phyloP scores from a whole-genome alignment of 2,329 filamentous ascomycete species.

The Alternaria consortialis region DNA sequence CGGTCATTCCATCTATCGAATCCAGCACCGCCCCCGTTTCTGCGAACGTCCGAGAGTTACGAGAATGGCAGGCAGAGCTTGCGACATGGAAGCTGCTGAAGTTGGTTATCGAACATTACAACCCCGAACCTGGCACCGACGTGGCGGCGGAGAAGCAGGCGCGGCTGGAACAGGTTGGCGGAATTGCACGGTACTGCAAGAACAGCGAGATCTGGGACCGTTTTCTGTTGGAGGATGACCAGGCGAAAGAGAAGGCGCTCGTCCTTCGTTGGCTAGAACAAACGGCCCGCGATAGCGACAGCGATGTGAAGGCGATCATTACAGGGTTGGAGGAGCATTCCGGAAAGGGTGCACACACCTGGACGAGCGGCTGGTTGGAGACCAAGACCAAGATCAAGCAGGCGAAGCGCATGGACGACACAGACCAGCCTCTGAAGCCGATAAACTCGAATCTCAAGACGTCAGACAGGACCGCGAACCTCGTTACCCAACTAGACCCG shows the following conservation, averaged over 20 bases:
- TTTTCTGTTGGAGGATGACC: conserved; percentile 76
- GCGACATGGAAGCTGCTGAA: conserved; percentile 90
- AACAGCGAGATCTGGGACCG: conserved; percentile 73
- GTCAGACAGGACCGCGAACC: conserved; percentile 61
- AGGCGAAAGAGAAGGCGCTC: conserved; percentile 79
- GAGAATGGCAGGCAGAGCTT: conserved; percentile 80
- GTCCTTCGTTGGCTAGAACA: conserved; percentile 88
- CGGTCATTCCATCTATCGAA: conserved; percentile 28
- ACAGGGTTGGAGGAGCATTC: conserved; percentile 75
- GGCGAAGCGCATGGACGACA: conserved; percentile 75
- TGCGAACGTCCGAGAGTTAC: conserved; percentile 60
- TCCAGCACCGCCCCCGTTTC: conserved; percentile 29
- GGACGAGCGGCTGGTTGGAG: conserved; percentile 90
- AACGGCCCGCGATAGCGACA: conserved; percentile 72
- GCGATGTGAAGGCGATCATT: conserved; percentile 78
- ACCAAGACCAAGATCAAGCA: conserved; percentile 90
- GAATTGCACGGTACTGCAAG: conserved; percentile 61
- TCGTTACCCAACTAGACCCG: conserved; percentile 90
- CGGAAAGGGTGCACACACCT: conserved; percentile 69
- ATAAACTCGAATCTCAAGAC: conserved; percentile 59
- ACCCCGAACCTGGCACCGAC: conserved; percentile 51
- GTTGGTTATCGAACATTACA: conserved; percentile 76
- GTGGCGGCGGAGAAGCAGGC: conserved; percentile 43
- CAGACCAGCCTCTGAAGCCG: conserved; percentile 37
- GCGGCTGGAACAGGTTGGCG: conserved; percentile 42